These are phyloP conservation scores for Quercus parvula DNA, from an alignment of 306 rosid species.

Conservation along the genomic window DNA sequence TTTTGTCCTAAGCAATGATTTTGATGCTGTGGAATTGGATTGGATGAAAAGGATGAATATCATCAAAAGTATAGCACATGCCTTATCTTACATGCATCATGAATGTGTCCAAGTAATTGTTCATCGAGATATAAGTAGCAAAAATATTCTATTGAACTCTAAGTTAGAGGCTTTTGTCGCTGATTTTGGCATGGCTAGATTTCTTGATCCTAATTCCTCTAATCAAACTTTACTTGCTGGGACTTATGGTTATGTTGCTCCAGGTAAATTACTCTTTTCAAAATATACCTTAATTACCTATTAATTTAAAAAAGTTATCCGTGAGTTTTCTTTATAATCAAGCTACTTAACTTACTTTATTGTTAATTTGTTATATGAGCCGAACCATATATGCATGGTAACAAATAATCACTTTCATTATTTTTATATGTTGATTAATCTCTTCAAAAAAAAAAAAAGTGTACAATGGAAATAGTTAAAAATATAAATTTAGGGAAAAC, in stretches of 20 bases:
- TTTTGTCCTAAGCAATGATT: background rate
- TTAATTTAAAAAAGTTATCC: background rate
- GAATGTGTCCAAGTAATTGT: constrained; percentile 6
- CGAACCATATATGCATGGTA: no score
- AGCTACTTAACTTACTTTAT: no score
- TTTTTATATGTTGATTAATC: background rate
- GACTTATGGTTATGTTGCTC: constrained; percentile 20
- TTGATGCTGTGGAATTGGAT: constrained; percentile 4
- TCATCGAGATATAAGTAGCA: constrained; percentile 13
- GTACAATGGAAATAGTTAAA: no score
- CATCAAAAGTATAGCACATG: background rate
- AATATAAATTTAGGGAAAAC: no score
- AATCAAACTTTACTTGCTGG: constrained; percentile 9
- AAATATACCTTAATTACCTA: background rate
- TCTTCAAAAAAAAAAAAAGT: background rate
- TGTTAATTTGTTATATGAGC: no score
- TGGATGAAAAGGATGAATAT: constrained; percentile 14
- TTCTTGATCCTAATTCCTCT: constrained; percentile 14
- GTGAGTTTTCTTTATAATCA: no score
- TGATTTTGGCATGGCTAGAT: constrained; percentile 10
- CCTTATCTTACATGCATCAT: constrained; percentile 24
- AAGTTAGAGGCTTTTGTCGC: constrained; percentile 6
- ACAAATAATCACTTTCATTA: background rate
- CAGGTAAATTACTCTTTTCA: background rate
- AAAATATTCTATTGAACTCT: constrained; percentile 10